A percentile compares a stretch with the other conserved stretches of the same genome.
phyloP scores from a whole-genome alignment of 2,329 filamentous ascomycete species.

The Botryotinia narcissicola region DNA sequence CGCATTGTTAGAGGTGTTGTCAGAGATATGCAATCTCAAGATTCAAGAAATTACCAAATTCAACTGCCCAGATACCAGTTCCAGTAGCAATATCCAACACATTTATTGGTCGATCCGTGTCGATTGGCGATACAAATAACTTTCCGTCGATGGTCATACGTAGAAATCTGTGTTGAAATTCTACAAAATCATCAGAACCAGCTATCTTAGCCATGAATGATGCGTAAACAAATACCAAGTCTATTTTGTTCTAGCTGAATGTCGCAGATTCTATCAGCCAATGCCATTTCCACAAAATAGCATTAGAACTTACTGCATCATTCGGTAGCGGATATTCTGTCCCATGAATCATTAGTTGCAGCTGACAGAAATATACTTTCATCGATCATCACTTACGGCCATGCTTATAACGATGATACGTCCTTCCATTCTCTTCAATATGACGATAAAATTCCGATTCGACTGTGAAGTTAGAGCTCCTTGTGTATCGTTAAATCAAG shows the following conservation, averaged over 20 bases:
- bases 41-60: conserved; percentile 27
- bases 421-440: conserved; percentile 19
- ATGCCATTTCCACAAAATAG: neutral
- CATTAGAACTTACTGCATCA: neutral
- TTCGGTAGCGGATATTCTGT: conserved; percentile 19
- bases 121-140: conserved; percentile 8
- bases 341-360: neutral
- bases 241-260: conserved; percentile 13
- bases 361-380: neutral
- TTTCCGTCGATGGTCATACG: conserved; percentile 18
- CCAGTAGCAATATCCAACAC: conserved; percentile 17
- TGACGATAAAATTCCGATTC: conserved; percentile 13
- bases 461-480: conserved; percentile 7
- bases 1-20: conserved; percentile 22
- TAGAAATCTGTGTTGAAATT: conserved; percentile 14
- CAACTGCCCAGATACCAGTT: conserved; percentile 17
- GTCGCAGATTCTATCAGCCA: neutral
- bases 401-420: conserved; percentile 18
- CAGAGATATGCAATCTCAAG: neutral
- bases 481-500: neutral
- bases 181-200: neutral
- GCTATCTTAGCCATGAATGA: neutral
- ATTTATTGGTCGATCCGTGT: neutral
- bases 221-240: neutral
- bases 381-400: neutral